These are phyloP conservation scores for Daucus carota DNA, from an alignment of 129 eudicot species.

Conservation along the genomic window DNA sequence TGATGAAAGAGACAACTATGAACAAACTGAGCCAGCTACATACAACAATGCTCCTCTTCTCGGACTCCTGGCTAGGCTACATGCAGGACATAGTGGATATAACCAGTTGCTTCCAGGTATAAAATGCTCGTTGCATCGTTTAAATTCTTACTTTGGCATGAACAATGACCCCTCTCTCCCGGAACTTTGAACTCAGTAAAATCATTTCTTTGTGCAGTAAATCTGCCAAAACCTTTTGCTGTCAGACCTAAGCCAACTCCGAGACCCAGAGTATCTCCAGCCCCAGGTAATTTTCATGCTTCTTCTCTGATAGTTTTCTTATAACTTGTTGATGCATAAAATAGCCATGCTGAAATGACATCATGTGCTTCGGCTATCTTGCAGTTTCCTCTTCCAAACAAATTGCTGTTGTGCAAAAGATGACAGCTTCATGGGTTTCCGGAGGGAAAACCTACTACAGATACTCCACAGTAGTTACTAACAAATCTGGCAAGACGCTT, in stretches of 20 bases:
- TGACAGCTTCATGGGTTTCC: constrained; percentile 58
- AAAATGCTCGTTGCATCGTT: not conserved
- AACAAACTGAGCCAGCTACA: constrained; percentile 98
- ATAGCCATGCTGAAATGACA: not conserved
- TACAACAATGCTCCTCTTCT: constrained; percentile 95
- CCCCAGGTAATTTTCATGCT: constrained; percentile 35
- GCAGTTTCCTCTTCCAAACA: constrained; percentile 36
- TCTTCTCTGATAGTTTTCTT: not conserved
- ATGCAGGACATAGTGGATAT: constrained; percentile 57
- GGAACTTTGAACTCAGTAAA: not conserved
- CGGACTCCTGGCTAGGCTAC: constrained; percentile 71
- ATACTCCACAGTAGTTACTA: constrained; percentile 65
- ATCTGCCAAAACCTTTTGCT: constrained; percentile 45
- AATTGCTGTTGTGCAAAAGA: constrained; percentile 57
- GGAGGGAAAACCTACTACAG: constrained; percentile 78
- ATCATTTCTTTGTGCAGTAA: constrained; percentile 47
- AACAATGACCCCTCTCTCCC: not conserved
- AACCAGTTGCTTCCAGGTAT: constrained; percentile 84
- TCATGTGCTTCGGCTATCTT: not conserved
- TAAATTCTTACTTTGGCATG: not conserved
- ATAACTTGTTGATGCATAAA: not conserved
- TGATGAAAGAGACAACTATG: constrained; percentile 82
- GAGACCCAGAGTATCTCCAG: constrained; percentile 27
- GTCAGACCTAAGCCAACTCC: constrained; percentile 31
- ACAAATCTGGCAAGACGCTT: constrained; percentile 72